phyloP scores from a whole-genome alignment of 1,139 yeast genomes.

The Dujonia santamariae region DNA sequence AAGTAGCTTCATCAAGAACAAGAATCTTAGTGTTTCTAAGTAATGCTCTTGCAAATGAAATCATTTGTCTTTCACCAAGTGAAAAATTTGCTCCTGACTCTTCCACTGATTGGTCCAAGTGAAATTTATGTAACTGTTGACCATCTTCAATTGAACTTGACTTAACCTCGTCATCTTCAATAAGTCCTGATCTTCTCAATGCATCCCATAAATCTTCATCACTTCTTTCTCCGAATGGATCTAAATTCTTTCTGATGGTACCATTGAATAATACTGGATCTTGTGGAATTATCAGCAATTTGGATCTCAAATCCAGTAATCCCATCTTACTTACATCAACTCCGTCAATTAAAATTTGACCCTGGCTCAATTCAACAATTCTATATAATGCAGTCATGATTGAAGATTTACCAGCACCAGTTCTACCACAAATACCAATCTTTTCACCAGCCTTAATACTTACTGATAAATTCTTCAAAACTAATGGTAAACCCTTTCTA shows the following conservation, averaged over 20 bases:
- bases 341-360: constrained; percentile 17
- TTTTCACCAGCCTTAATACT: constrained; percentile 15
- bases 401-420: constrained; percentile 24
- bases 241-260: constrained; percentile 37
- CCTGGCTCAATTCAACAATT: constrained; percentile 15
- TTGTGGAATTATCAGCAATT: constrained; percentile 43
- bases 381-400: constrained; percentile 21
- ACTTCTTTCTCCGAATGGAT: constrained; percentile 34
- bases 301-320: constrained; percentile 28
- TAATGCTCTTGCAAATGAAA: constrained; percentile 41
- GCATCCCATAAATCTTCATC: constrained; percentile 46
- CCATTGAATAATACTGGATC: constrained; percentile 45
- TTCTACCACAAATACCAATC: constrained; percentile 22
- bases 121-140: constrained; percentile 22
- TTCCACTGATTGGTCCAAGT: constrained; percentile 34
- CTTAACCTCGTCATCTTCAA: constrained; percentile 24
- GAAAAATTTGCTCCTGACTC: constrained; percentile 40
- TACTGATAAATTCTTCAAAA: constrained; percentile 15
- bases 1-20: constrained; percentile 42
- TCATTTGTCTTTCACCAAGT: constrained; percentile 39
- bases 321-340: constrained; percentile 24
- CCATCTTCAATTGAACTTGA: constrained; percentile 10
- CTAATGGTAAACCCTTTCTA: constrained; percentile 18
- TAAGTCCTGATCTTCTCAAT: constrained; percentile 42
- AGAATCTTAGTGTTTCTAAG: constrained; percentile 36